A percentile compares a stretch with the other conserved stretches of the same genome.
Conservation (phyloP, 768 basidiomycete genomes). For the Cubamyces sp. region DNA sequence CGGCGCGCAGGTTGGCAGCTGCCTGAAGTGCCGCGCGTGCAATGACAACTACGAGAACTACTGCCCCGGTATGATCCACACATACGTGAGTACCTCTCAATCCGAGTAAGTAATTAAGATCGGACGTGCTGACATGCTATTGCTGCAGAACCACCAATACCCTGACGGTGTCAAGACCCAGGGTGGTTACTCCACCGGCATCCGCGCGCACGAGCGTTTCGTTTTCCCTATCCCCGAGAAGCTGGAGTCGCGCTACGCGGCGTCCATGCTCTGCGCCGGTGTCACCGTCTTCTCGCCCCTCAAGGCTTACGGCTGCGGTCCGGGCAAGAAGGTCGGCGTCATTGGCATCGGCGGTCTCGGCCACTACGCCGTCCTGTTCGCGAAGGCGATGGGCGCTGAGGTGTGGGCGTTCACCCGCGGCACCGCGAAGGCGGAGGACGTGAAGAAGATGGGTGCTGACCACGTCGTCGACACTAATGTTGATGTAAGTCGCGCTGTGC, state of each 20-base stretch:
- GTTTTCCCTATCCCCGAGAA: conserved; percentile 62
- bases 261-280: conserved; percentile 68
- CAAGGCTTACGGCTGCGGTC: conserved; percentile 53
- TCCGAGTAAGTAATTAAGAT: not conserved
- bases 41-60: conserved; percentile 60
- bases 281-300: conserved; percentile 67
- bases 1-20: conserved; percentile 54
- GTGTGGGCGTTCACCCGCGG: conserved; percentile 64
- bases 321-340: conserved; percentile 67
- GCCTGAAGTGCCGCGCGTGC: conserved; percentile 53
- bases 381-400: conserved; percentile 58
- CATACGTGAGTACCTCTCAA: conserved; percentile 39
- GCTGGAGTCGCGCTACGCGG: conserved; percentile 55
- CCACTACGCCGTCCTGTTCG: conserved; percentile 45
- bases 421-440: conserved; percentile 57
- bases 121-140: not conserved
- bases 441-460: conserved; percentile 58
- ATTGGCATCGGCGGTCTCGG: conserved; percentile 69
- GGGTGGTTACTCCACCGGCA: conserved; percentile 52
- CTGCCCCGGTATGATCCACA: conserved; percentile 47
- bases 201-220: conserved; percentile 55
- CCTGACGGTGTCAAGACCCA: conserved; percentile 44
- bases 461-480: conserved; percentile 52
- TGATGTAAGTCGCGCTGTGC: conserved; percentile 1
- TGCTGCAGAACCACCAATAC: conserved; percentile 40